A percentile compares a stretch with the other conserved stretches of the same genome.
Conservation (phyloP, 805 yeast species). For the Saturnispora besseyi region DNA sequence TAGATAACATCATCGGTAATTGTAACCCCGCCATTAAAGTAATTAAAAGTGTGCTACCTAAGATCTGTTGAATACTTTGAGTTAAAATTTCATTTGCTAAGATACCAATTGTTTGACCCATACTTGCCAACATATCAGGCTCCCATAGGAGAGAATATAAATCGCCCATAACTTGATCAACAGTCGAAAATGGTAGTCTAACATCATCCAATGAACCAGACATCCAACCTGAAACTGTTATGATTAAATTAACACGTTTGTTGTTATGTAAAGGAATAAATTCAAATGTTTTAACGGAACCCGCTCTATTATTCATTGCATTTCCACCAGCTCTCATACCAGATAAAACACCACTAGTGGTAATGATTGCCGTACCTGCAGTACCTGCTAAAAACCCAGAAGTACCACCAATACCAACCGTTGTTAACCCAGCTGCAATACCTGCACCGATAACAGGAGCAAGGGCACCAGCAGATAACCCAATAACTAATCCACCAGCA, state of each 20-base stretch:
- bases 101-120: slow-evolving; percentile 93
- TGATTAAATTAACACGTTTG: slow-evolving; percentile 73
- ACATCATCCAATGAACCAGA: slow-evolving; percentile 92
- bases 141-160: slow-evolving; percentile 90
- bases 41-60: slow-evolving; percentile 83
- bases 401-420: slow-evolving; percentile 93
- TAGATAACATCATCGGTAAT: slow-evolving; percentile 84
- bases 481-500: slow-evolving; percentile 92
- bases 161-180: slow-evolving; percentile 98
- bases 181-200: slow-evolving; percentile 88
- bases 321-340: slow-evolving; percentile 84
- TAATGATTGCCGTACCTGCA: slow-evolving; percentile 91
- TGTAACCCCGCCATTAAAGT: slow-evolving; percentile 91
- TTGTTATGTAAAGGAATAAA: slow-evolving; percentile 88
- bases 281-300: slow-evolving; percentile 90
- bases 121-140: slow-evolving; percentile 91
- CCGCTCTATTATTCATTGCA: slow-evolving; percentile 82
- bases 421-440: slow-evolving; percentile 90
- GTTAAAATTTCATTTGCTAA: slow-evolving; percentile 90
- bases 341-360: slow-evolving; percentile 81
- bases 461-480: slow-evolving; percentile 86
- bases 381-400: slow-evolving; percentile 89
- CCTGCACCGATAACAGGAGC: slow-evolving; percentile 99
- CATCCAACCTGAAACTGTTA: slow-evolving; percentile 98
- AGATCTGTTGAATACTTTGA: slow-evolving; percentile 88